A percentile compares a stretch with the other conserved stretches of the same genome.
Conservation (phyloP, 768 basidiomycete species). For the Mycena floridula region DNA sequence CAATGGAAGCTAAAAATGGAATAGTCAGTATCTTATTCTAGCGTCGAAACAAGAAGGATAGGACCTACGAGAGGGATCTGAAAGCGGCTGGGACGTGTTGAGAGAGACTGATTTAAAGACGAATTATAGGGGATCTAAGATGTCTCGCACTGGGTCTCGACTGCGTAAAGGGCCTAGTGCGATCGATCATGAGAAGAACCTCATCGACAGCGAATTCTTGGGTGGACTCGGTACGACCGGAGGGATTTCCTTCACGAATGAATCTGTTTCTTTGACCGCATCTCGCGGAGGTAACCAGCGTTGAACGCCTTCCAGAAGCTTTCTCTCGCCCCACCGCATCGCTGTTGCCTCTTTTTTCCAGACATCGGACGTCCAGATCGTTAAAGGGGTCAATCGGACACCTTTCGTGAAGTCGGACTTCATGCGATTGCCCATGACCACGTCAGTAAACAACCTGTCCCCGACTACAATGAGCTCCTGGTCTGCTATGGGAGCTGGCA, state of each 20-base stretch:
- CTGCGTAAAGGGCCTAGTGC: not conserved
- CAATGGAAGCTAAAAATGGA: no score
- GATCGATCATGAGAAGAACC: not conserved
- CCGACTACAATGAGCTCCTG: constrained; percentile 79
- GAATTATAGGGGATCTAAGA: not conserved
- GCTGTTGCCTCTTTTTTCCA: constrained; percentile 61
- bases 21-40: no score
- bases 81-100: no score
- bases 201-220: not conserved
- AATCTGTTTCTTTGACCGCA: not conserved
- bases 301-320: constrained; percentile 39
- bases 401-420: constrained; percentile 12
- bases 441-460: constrained; percentile 89
- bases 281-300: constrained; percentile 26
- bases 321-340: constrained; percentile 56
- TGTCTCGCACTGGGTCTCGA: not conserved
- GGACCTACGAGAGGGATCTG: no score
- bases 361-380: constrained; percentile 65
- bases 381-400: constrained; percentile 36
- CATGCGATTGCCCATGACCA: constrained; percentile 81
- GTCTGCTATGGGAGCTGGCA: constrained; percentile 46
- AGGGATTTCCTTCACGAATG: not conserved
- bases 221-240: not conserved
- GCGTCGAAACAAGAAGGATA: no score
- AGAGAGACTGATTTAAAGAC: not conserved